phyloP scores from a whole-genome alignment of 805 yeast species.

The Isabelozyma pseudorhagii region DNA sequence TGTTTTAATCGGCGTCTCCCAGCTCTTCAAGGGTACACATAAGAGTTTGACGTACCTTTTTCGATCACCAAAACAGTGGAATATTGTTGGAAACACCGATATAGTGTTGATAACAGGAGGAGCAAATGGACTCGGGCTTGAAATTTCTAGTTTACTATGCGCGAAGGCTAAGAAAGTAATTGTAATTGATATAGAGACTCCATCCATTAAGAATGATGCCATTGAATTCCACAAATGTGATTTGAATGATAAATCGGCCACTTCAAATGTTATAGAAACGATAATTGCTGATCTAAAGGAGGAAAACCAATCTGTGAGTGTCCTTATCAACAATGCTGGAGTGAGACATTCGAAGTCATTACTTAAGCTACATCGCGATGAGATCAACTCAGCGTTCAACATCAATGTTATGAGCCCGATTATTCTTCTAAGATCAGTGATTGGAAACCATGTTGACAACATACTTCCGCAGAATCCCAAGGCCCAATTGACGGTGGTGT shows the following conservation, averaged over 20 bases:
- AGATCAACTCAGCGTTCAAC: constrained; percentile 22
- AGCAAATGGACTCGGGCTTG: constrained; percentile 47
- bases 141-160: constrained; percentile 26
- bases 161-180: constrained; percentile 17
- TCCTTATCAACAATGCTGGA: constrained; percentile 50
- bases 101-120: constrained; percentile 50
- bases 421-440: constrained; percentile 17
- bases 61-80: neutral
- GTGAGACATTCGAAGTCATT: constrained; percentile 33
- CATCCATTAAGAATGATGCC: neutral
- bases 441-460: constrained; percentile 15
- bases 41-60: no score
- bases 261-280: constrained; percentile 8
- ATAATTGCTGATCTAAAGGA: constrained; percentile 19
- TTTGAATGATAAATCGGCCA: constrained; percentile 15
- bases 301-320: constrained; percentile 9
- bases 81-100: constrained; percentile 7
- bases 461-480: constrained; percentile 2
- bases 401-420: constrained; percentile 32
- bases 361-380: constrained; percentile 15
- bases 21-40: no score
- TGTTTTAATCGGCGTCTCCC: no score
- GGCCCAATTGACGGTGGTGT: constrained; percentile 31
- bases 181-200: constrained; percentile 26
- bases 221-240: constrained; percentile 23